Evolutionary conservation across 768 basidiomycete species (phyloP), one percentile per base, ranked within the genome.

Genomic region (Trametes meyenii): DNA sequence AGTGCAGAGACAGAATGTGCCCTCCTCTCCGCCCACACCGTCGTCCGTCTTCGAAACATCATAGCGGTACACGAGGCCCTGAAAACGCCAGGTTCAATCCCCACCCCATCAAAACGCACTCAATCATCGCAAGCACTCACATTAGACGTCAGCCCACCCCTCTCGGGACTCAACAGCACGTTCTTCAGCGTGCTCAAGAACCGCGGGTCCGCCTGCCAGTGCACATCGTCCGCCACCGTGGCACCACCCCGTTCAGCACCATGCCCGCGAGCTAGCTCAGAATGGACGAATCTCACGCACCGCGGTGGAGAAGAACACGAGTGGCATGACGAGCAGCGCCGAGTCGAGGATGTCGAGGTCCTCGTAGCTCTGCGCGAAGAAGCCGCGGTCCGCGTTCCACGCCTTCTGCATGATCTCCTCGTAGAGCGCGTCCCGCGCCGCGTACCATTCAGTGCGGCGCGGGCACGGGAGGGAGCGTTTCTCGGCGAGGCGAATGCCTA

Each of bases 11-110:
- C 92, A 93, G 76, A 98, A 97, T 0, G 92, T 95, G 1, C 96
- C 96, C 74, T 97, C 96, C 65, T 96, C 93, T 1, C 96, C 95
- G 1, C 96, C 96, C 13, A 98, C 94, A 7, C 96, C 96, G 67
- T 98, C 96, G 59, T 91, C 88, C 0, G 92, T 87, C 72, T 90
- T 90, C 24, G 73, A 76, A 13, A 90, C 88, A 70, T 98, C 94
- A 73, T 98, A 98, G 8, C 96, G 87, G 70, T 90, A 96, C 6
- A 94, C 90, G 11, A 94, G 82, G 67, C 87, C 88, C 90, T 93
- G 65, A 21, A 16, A 50, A 7, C 63, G 52, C 50, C 16, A 23
- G n/a, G 11, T 3, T n/a, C n/a, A 21, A 45, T 8, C 35, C 3
- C 2, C 39, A 4, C 14, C 19, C 24, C 35, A 21, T 14, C 13